Evolutionary conservation across 108 stramenopile genomes (phyloP).

Genomic region (Cyclotella choctawhatcheeana): DNA sequence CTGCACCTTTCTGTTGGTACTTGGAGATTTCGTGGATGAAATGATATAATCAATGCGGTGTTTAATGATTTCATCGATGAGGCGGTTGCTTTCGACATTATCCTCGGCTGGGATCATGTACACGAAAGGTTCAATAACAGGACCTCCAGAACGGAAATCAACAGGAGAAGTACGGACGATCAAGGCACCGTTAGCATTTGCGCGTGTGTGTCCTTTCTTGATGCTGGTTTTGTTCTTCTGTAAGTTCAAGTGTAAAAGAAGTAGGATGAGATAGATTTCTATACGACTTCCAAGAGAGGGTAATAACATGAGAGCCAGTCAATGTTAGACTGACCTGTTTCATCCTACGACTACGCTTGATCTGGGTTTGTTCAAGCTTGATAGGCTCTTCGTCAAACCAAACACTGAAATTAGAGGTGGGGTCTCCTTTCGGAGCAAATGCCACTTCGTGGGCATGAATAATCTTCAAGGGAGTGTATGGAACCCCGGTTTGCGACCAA

Average conservation of each 20-base stretch:
- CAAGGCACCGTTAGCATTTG: constrained; percentile 42
- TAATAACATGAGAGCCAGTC: too few species aligned
- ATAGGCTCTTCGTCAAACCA: constrained; percentile 35
- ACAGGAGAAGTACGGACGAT: constrained; percentile 34
- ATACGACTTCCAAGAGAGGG: too few species aligned
- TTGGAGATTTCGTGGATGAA: neutral
- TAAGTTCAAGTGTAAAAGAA: too few species aligned
- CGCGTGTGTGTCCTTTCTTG: constrained; percentile 30
- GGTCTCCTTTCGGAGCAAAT: constrained; percentile 42
- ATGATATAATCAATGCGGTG: constrained; percentile 30
- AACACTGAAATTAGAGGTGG: constrained; percentile 30
- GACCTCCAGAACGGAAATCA: constrained; percentile 31
- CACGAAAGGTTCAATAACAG: constrained; percentile 40
- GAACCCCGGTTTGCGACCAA: constrained; percentile 8
- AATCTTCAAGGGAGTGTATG: constrained; percentile 18
- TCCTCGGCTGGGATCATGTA: constrained; percentile 47
- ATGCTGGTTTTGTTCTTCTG: constrained; percentile 40
- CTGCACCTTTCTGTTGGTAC: neutral
- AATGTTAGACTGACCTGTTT: constrained; percentile 24
- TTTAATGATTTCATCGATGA: constrained; percentile 25
- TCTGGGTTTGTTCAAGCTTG: constrained; percentile 43
- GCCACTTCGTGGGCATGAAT: constrained; percentile 29
- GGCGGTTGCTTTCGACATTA: constrained; percentile 1
- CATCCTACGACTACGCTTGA: constrained; percentile 36
- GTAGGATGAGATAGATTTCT: too few species aligned